phyloP scores from a whole-genome alignment of 2,329 filamentous ascomycete species.

The Dothiorella sarmentorum region DNA sequence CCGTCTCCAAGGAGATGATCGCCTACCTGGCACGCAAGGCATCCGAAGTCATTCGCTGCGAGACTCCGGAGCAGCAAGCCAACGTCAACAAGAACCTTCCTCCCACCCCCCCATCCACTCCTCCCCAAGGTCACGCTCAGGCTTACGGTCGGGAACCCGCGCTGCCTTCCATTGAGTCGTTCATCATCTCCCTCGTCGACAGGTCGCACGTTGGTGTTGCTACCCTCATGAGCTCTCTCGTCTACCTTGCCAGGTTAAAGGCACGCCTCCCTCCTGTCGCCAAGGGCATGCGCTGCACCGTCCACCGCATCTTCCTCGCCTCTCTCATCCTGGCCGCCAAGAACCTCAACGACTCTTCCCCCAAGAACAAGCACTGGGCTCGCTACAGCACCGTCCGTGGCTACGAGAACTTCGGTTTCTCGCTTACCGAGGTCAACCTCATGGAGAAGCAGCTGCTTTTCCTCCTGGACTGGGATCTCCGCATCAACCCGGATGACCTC shows the following conservation, averaged over 20 bases:
- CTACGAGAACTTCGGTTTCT: constrained; percentile 81
- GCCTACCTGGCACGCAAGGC: constrained; percentile 71
- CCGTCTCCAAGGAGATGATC: constrained; percentile 74
- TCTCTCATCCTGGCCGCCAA: constrained; percentile 84
- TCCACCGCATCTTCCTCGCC: constrained; percentile 95
- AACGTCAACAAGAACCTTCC: constrained; percentile 48
- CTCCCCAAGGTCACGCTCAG: constrained; percentile 49
- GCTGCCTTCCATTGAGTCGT: constrained; percentile 79
- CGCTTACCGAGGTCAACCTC: constrained; percentile 90
- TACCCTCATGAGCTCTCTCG: constrained; percentile 92
- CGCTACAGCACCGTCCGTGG: constrained; percentile 78
- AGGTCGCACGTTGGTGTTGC: constrained; percentile 96
- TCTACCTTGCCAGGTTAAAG: constrained; percentile 85
- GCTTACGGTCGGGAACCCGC: constrained; percentile 48
- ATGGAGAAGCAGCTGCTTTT: constrained; percentile 99
- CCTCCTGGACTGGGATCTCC: constrained; percentile 89
- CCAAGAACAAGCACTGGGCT: constrained; percentile 99
- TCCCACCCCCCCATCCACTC: constrained; percentile 58
- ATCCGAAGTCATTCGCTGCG: constrained; percentile 75
- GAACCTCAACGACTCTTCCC: constrained; percentile 97
- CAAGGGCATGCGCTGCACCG: constrained; percentile 93
- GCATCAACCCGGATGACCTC: constrained; percentile 80
- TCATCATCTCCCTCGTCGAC: constrained; percentile 87
- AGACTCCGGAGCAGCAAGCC: constrained; percentile 41
- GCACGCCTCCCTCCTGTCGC: constrained; percentile 86